Evolutionary conservation across 2,329 filamentous ascomycete genomes (phyloP), one percentile per base, ranked within the genome.

Genomic region (Davidsoniella virescens): DNA sequence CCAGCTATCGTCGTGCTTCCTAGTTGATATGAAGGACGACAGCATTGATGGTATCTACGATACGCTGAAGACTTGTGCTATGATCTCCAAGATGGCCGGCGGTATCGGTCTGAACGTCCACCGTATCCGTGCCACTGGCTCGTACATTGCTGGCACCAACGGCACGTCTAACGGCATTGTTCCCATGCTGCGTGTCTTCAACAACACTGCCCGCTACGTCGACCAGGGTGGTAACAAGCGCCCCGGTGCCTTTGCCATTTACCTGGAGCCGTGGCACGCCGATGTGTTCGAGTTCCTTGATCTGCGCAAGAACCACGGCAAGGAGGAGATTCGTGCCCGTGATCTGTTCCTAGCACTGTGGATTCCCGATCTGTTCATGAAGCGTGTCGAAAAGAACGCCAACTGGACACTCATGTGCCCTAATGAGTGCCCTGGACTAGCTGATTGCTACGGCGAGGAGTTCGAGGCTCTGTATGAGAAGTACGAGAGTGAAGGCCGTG

Each of bases 341-440:
- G 92, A 98, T 65, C 76, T 98, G 47, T 98, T 98, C 79, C 87
- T 94, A 56, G 92, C 90, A 54, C 76, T 98, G 47, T 98, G 92
- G 92, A 95, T 95, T 52, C 88, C 92, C 14, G 92, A 98, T 72
- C 77, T 98, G 43, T 98, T 98, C 79, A 98, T 98, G 92, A 94
- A 94, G 76, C 87, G 92, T 65, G 90, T 98, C 51, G 87, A 98
- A 70, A 82, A 87, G 73, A 98, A 98, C 65, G 83, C 79, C 52
- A 84, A 92, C 54, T 98, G 92, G 92, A 96, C 92, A 16, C 74
- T 98, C 41, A 94, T 98, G 83, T 98, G 92, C 67, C 92, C 92
- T 56, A 93, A 93, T 61, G 92, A 98, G 68, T 92, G 87, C 62
- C 84, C 90, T 53, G 92, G 90, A 52, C 78, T 98, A 55, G 88